These are phyloP conservation scores for Populus hybrid DNA, from an alignment of 441 rosid species.

Conservation along the genomic window DNA sequence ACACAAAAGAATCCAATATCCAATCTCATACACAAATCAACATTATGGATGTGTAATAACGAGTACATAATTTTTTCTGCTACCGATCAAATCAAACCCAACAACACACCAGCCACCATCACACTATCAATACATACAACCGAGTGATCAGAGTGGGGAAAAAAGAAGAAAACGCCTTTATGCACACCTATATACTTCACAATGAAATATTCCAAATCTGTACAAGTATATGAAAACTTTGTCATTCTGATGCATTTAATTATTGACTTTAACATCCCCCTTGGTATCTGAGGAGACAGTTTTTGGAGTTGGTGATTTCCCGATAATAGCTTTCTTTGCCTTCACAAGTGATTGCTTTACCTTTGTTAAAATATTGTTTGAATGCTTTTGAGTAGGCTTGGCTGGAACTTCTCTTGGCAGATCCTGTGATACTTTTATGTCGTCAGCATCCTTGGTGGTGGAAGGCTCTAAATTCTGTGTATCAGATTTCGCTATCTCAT, in stretches of 20 bases:
- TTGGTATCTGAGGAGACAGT: slow-evolving; percentile 28
- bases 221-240: slow-evolving; percentile 2
- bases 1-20: not conserved
- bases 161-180: slow-evolving; percentile 1
- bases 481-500: slow-evolving; percentile 29
- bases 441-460: slow-evolving; percentile 28
- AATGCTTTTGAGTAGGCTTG: slow-evolving; percentile 42
- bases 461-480: slow-evolving; percentile 15
- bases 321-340: slow-evolving; percentile 67
- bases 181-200: not conserved
- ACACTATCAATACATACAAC: slow-evolving; percentile 11
- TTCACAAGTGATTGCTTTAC: slow-evolving; percentile 61
- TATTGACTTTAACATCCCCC: slow-evolving; percentile 38
- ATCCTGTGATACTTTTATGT: slow-evolving; percentile 29
- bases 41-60: not conserved
- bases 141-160: slow-evolving; percentile 10
- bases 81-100: slow-evolving; percentile 1
- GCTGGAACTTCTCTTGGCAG: slow-evolving; percentile 37
- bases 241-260: slow-evolving; percentile 26
- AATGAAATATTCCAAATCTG: slow-evolving; percentile 9
- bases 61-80: not conserved
- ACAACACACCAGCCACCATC: slow-evolving; percentile 9
- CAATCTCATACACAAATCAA: not conserved
- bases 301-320: slow-evolving; percentile 60
- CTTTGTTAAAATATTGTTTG: slow-evolving; percentile 54